Evolutionary conservation across 1,284 basidiomycete genomes (phyloP).

Genomic region (Sanguinoderma infundibulare): DNA sequence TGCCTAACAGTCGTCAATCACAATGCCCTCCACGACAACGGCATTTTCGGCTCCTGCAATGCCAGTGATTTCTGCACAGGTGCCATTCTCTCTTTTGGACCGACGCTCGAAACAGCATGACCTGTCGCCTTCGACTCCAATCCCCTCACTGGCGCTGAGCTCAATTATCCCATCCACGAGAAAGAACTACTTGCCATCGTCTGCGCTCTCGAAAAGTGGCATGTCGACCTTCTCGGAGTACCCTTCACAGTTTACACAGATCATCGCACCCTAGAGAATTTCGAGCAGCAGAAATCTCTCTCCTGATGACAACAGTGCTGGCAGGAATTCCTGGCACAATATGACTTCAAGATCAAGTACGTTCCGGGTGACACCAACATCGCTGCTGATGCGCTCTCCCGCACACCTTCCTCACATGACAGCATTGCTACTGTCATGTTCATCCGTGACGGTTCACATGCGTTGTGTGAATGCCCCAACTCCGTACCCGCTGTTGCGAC

Average conservation of each 20-base stretch:
- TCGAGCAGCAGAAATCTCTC: constrained; percentile 40
- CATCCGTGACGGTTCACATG: too few relatives aligned
- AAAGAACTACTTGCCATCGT: constrained; percentile 32
- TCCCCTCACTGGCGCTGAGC: constrained; percentile 23
- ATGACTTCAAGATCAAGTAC: constrained; percentile 39
- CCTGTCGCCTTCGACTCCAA: constrained; percentile 24
- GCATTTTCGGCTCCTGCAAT: constrained; percentile 34
- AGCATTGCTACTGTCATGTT: not conserved
- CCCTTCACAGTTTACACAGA: constrained; percentile 42
- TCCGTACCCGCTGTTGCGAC: too few relatives aligned
- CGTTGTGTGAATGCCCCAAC: too few relatives aligned
- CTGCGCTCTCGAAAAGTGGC: constrained; percentile 36
- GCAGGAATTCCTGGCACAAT: constrained; percentile 42
- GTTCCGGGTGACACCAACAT: constrained; percentile 41
- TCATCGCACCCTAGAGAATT: constrained; percentile 44
- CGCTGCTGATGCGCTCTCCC: constrained; percentile 30
- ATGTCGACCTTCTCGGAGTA: constrained; percentile 36
- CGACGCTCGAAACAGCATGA: constrained; percentile 10
- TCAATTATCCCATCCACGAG: constrained; percentile 35
- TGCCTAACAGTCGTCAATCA: constrained; percentile 40
- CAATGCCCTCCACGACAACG: constrained; percentile 29
- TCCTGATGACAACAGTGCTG: constrained; percentile 40
- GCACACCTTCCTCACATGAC: not conserved
- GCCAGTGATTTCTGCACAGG: constrained; percentile 32
- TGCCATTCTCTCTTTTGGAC: constrained; percentile 28